Base-by-base conservation (phyloP, 2,329 filamentous ascomycete species). In the Colletotrichum sp. region DNA sequence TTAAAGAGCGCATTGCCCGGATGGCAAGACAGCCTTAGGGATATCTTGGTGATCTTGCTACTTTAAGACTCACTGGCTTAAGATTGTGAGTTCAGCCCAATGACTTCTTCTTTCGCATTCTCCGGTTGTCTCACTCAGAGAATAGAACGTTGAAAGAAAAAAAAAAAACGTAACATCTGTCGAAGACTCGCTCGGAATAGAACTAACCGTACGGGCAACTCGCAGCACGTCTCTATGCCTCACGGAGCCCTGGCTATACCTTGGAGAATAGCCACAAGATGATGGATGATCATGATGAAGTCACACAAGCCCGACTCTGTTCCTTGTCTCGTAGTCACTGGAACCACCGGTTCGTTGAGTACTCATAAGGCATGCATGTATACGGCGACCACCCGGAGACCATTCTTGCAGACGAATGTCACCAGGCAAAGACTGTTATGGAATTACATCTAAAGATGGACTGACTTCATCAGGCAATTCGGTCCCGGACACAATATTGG, bases 301-400 rank as follows among this genome's bases (percentile, higher is more conserved):
- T n/a, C 10, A 6, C 0, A 48, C 8, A 0, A 48, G 5, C 9
- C 18, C 8, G 18, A 6, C 0, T 0, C 9, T n/a, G 1, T 48
- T n/a, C 9, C 18, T 48, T 48, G 18, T 48, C 38, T n/a, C 1
- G 18, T 12, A 12, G 18, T n/a, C 18, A 43, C 9, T 43, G 1
- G 18, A 14, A 12, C 18, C 9, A 2, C 2, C 3, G 8, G 8
- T n/a, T 2, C 18, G 6, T 6, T 2, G 9, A 1, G 18, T 10
- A 5, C 38, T 10, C 9, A n/a, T 43, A 18, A 7, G 36, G 16
- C 7, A 18, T 18, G 9, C 16, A 3, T 9, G 36, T 4, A 7
- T 18, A 18, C 6, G 1, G 13, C 34, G 2, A 4, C 26, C 26
- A 28, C 26, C 5, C 26, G 5, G 26, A 28, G 26, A 28, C 26